phyloP scores from a whole-genome alignment of 176 grass and related monocot species.

The Pharus latifolius region DNA sequence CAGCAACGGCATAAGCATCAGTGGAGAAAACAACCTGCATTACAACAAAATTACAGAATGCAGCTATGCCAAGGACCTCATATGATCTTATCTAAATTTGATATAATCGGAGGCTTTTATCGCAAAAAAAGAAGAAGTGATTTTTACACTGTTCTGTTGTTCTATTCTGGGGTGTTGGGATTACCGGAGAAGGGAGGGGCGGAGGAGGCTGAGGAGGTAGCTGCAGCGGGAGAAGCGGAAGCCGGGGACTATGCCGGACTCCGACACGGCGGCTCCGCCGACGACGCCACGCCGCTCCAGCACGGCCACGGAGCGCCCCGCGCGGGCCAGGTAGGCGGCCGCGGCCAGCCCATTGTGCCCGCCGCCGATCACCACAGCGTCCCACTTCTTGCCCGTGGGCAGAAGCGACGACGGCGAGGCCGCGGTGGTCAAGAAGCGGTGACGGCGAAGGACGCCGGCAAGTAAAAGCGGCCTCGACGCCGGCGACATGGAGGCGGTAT shows the following conservation, averaged over 20 bases:
- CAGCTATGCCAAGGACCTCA: not conserved
- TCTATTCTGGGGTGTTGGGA: not conserved
- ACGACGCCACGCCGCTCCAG: slow-evolving; percentile 62
- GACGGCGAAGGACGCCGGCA: not conserved
- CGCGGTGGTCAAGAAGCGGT: not conserved
- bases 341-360: slow-evolving; percentile 93
- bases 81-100: not conserved
- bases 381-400: slow-evolving; percentile 47
- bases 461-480: slow-evolving; percentile 23
- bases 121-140: not conserved
- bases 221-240: slow-evolving; percentile 94
- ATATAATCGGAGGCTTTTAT: not conserved
- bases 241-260: slow-evolving; percentile 66
- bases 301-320: slow-evolving; percentile 66
- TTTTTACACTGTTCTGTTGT: too few relatives aligned
- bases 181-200: slow-evolving; percentile 56
- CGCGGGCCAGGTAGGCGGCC: slow-evolving; percentile 82
- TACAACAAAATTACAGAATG: not conserved
- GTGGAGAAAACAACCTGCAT: not conserved
- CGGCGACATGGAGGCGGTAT: slow-evolving; percentile 26
- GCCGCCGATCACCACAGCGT: slow-evolving; percentile 80
- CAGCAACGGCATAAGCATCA: not conserved
- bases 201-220: slow-evolving; percentile 87
- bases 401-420: not conserved
- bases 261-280: slow-evolving; percentile 75